Percentiles rank a stretch among this genome's conserved stretches.
These are phyloP conservation scores for Lepidium campestre DNA, from an alignment of 441 rosid species.

Conservation along the genomic window DNA sequence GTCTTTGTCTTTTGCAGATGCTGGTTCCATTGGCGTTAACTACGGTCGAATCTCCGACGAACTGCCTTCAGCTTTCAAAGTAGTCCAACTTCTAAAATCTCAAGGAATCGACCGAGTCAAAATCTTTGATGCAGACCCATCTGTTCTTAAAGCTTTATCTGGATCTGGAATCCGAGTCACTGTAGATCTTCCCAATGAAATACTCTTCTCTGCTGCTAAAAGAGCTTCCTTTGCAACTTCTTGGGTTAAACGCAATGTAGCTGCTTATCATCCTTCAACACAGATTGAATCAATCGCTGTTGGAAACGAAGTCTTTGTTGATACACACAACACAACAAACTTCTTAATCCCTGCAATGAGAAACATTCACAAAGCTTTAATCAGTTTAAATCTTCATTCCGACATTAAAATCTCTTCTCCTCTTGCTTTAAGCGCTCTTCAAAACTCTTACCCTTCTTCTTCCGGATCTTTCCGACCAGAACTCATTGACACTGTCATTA, in stretches of 20 bases:
- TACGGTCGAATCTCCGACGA: constrained; percentile 77
- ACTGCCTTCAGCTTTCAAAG: constrained; percentile 65
- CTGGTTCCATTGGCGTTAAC: constrained; percentile 79
- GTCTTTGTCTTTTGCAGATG: constrained; percentile 35
- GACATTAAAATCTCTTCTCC: constrained; percentile 76
- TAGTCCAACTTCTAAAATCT: constrained; percentile 66
- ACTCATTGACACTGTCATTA: constrained; percentile 53
- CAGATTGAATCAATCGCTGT: constrained; percentile 80
- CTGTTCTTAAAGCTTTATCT: constrained; percentile 64
- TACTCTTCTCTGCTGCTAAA: constrained; percentile 51
- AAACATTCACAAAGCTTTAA: constrained; percentile 63
- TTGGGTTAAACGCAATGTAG: constrained; percentile 62
- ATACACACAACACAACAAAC: constrained; percentile 56
- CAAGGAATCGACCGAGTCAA: constrained; percentile 66
- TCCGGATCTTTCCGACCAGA: constrained; percentile 79
- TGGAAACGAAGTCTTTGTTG: constrained; percentile 81
- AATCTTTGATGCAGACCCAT: constrained; percentile 65
- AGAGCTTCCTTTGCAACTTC: constrained; percentile 37
- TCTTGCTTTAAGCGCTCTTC: constrained; percentile 68
- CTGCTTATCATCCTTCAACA: constrained; percentile 56
- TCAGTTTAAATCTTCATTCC: constrained; percentile 45
- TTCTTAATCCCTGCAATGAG: constrained; percentile 71
- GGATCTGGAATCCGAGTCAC: constrained; percentile 71
- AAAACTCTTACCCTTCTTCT: constrained; percentile 76
- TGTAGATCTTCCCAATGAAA: constrained; percentile 69